Base-by-base conservation (phyloP, 352 stramenopile genomes). In the Globisporangium iwayamae region DNA sequence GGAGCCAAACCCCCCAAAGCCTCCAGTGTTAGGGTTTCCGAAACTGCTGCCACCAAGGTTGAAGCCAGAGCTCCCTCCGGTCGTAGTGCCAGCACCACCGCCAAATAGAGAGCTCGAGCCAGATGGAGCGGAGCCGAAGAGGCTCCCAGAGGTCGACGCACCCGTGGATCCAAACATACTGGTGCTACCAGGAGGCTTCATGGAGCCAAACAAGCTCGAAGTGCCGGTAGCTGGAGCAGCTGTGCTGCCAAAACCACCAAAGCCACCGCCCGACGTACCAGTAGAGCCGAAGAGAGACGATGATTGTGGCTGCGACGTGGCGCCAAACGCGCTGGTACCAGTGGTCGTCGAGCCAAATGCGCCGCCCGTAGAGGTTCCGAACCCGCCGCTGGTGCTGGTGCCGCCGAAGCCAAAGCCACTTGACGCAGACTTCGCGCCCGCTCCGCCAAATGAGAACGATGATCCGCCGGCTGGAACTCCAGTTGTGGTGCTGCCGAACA, bases 1-100 rank as follows among this genome's bases (percentile, higher is more conserved):
- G 16, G 59, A 64, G 28, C 79, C 79, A 68, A 85, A 87, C 0
- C 78, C 67, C 20, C 78, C 73, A 68, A 90, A 90, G 3, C 77
- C 70, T 22, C 72, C 66, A 4, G 50, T 28, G 48, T 56, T 65
- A 34, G 62, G 70, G 52, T 38, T 74, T 50, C 74, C 78, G 68
- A 86, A 86, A 46, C 66, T 69, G n/a, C 67, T 62, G 57, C 16
- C 51, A 14, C 73, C 73, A 43, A 85, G 78, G 46, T 74, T 74
- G 60, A 81, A 82, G 8, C 72, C 74, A 25, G 73, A 68, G 14
- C 64, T 69, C 65, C 74, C 72, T 43, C 69, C 68, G 14, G 57
- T 77, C 20, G 72, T 30, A 47, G 67, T 51, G 41, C 70, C 69
- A 36, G 69, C 67, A 13, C 63, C 16, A 53, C 65, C 69, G 41